Evolutionary conservation across 345 rosid genomes (phyloP).

Genomic region (Euphorbia tirucalli): DNA sequence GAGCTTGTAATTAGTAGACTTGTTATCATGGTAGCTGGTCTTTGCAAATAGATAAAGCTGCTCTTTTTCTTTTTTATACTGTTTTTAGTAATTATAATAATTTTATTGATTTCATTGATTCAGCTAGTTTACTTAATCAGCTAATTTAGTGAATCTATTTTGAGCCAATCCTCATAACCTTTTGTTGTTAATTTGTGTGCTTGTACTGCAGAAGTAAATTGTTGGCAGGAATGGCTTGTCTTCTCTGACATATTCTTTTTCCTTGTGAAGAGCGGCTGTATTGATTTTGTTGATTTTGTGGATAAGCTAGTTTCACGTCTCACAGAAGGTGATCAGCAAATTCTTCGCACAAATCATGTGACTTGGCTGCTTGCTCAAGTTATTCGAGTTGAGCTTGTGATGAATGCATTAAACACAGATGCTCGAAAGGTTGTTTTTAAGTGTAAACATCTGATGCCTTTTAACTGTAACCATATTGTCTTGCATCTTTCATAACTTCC

Average conservation of each 20-base stretch:
- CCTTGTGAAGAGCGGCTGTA: conserved; percentile 87
- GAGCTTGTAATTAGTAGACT: not conserved
- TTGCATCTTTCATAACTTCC: conserved; percentile 1
- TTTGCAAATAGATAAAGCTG: conserved; percentile 1
- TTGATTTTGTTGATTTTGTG: conserved; percentile 94
- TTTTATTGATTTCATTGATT: conserved; percentile 10
- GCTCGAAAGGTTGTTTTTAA: conserved; percentile 68
- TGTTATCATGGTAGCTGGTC: conserved; percentile 4
- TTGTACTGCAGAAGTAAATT: conserved; percentile 69
- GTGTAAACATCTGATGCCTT: conserved; percentile 16
- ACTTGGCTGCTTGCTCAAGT: conserved; percentile 94
- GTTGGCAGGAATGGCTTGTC: conserved; percentile 99
- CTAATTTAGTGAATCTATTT: not conserved
- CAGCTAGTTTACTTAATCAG: conserved; percentile 9
- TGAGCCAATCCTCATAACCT: conserved; percentile 16
- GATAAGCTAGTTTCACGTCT: conserved; percentile 82
- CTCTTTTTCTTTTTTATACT: not conserved
- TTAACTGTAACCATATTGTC: not conserved
- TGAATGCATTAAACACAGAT: conserved; percentile 71
- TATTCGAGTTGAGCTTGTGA: conserved; percentile 79
- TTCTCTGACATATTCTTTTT: conserved; percentile 90
- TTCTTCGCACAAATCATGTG: conserved; percentile 96
- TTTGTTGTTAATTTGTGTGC: not conserved
- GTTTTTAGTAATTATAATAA: not conserved
- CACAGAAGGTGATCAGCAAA: conserved; percentile 59